phyloP scores from a whole-genome alignment of 2,329 filamentous ascomycete genomes.

The Verticillium nonalfalfae region DNA sequence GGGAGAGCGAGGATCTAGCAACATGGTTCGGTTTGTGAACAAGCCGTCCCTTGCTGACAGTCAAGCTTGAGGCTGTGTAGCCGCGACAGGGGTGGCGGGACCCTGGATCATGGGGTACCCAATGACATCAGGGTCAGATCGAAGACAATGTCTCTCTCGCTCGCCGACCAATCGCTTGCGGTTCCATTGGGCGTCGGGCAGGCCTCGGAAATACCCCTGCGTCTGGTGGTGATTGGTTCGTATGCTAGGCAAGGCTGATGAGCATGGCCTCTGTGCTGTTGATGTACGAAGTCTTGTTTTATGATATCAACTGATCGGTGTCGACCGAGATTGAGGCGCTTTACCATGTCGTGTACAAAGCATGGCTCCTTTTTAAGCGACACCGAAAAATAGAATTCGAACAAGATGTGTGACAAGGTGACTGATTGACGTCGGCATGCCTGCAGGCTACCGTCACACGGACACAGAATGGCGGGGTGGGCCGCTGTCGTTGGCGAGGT shows the following conservation, averaged over 20 bases:
- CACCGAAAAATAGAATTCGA: neutral
- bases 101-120: neutral
- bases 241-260: neutral
- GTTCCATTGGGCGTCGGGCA: neutral
- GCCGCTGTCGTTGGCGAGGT: neutral
- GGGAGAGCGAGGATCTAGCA: neutral
- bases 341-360: neutral
- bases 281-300: neutral
- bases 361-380: neutral
- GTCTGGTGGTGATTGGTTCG: neutral
- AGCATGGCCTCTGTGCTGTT: neutral
- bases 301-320: neutral
- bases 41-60: neutral
- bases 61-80: constrained; percentile 13
- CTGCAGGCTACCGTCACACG: neutral
- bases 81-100: neutral
- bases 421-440: neutral
- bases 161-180: constrained; percentile 12
- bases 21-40: neutral
- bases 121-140: constrained; percentile 1
- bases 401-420: neutral
- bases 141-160: constrained; percentile 5
- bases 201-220: neutral
- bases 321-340: neutral
- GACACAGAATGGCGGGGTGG: neutral